A percentile compares a stretch with the other conserved stretches of the same genome.
Evolutionary conservation across 2,329 filamentous ascomycete species (phyloP).

Genomic region (Chaetomiaceae sp.): DNA sequence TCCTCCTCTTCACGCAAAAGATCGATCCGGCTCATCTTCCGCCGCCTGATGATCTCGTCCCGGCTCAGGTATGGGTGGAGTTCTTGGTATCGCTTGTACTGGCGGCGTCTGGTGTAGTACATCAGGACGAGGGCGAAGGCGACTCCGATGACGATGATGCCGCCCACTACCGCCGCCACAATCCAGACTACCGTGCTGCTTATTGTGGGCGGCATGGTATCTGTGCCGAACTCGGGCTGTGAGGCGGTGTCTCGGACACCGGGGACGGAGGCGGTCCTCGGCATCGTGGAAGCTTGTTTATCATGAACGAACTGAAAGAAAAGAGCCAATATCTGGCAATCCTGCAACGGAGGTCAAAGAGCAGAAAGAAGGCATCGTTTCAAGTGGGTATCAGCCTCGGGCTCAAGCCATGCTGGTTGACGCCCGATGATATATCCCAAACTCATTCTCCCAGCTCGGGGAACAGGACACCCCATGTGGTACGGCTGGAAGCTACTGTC

Average conservation of each 20-base stretch:
- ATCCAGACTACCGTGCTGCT: conserved; percentile 25
- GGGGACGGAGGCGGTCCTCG: background rate
- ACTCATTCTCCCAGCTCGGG: background rate
- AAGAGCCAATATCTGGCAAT: background rate
- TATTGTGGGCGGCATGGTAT: background rate
- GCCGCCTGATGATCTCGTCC: conserved; percentile 19
- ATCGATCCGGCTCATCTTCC: conserved; percentile 29
- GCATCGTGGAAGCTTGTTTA: conserved; percentile 3
- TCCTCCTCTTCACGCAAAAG: conserved; percentile 34
- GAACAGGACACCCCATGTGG: background rate
- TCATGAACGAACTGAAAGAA: background rate
- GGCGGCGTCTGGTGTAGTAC: conserved; percentile 22
- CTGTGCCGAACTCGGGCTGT: background rate
- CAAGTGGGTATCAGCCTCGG: background rate
- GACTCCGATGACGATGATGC: conserved; percentile 26
- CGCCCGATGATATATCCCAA: background rate
- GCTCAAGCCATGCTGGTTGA: background rate
- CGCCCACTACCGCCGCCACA: conserved; percentile 27
- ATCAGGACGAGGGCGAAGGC: conserved; percentile 23
- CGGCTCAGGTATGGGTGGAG: conserved; percentile 27
- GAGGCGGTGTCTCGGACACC: background rate
- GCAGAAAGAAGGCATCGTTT: background rate
- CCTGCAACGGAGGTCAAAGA: background rate
- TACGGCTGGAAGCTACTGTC: background rate
- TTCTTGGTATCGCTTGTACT: conserved; percentile 25